Evolutionary conservation across 1,284 basidiomycete genomes (phyloP), one percentile per base, ranked within the genome.

Genomic region (Apiotrichum gamsii): DNA sequence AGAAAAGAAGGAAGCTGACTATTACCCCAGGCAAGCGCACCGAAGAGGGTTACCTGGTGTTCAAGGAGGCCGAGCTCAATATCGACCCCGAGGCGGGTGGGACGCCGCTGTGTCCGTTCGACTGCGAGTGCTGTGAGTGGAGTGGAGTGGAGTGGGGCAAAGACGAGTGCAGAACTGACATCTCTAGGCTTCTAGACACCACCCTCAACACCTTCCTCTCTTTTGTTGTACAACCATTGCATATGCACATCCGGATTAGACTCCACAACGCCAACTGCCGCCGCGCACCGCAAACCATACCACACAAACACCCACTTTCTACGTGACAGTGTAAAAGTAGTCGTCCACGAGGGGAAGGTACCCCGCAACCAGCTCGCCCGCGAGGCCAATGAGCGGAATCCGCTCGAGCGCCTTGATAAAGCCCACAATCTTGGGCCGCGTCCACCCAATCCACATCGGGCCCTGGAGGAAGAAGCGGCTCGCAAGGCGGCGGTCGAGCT

Each of bases 291-390:
- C n/a, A n/a, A n/a, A n/a, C n/a, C n/a, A n/a, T n/a, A n/a, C n/a
- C n/a, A n/a, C n/a, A n/a, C n/a, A n/a, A n/a, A n/a, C n/a, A n/a
- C n/a, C n/a, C n/a, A n/a, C n/a, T n/a, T 8, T 6, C 20, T 43
- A 51, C 13, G 51, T 42, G 35, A 53, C 46, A 41, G 20, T 29
- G 41, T 56, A 95, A 75, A 94, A 85, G 74, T 94, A 94, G 66
- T 91, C 87, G 70, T 96, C 86, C 56, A 96, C 89, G 61, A 96
- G 74, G 10, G 90, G 90, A 55, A 95, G 80, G 84, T 93, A 96
- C 63, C 93, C 90, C 57, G 82, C 82, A 52, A 91, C 71, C 46
- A 95, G 75, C 19, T 82, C 82, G 47, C 87, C 81, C 25, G 90
- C 72, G 41, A 94, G 65, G 21, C 85, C 82, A 21, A 96, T 61